Base-by-base conservation (phyloP, 495 filamentous ascomycete species). In the Cryomyces minteri region DNA sequence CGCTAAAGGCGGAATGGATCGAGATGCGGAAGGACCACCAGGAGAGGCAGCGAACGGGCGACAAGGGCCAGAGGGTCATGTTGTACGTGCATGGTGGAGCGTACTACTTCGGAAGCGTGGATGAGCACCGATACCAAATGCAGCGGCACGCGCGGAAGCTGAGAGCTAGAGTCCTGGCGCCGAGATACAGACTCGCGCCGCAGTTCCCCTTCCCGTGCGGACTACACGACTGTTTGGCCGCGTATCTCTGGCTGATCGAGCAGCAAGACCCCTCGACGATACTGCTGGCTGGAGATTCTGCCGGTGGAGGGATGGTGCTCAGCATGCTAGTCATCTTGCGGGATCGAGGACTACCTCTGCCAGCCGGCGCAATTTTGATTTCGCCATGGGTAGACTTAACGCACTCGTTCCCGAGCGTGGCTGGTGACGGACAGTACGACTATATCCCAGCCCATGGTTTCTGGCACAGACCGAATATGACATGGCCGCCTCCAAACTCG, bases 141-240 rank as follows among this genome's bases (percentile, higher is more conserved):
- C 88, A 96, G 63, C 70, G 88, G 37, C 85, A 95, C 72, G 88
- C 88, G 44, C 72, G 90, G 46, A 95, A 95, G 64, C 64, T 96
- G 44, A 84, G 86, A 57, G 88, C 85, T 29, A 71, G 84, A 41
- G 82, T 93, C 11, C 73, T 95, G 63, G 85, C 88, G 33, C 88
- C 88, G 31, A 64, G 79, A 50, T 96, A 95, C 62, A 76, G 88
- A 30, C 70, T 96, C 33, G 77, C 88, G 3, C 88, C 88, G 5
- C 90, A 96, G 61, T 96, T 84, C 48, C 88, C 88, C 1, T 96
- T 96, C 52, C 88, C 88, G 0, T 96, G 88, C 56, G 84, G 82
- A 28, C 62, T 96, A 6, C 74, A 85, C 47, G 88, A 96, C 52
- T 94, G 84, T 54, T 54, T 96, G 47, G 81, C 88, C 6, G 73